Percentiles rank a stretch among this genome's conserved stretches.
Evolutionary conservation across 176 grass and related monocot species (phyloP).

Genomic region (Dactylis glomerata): DNA sequence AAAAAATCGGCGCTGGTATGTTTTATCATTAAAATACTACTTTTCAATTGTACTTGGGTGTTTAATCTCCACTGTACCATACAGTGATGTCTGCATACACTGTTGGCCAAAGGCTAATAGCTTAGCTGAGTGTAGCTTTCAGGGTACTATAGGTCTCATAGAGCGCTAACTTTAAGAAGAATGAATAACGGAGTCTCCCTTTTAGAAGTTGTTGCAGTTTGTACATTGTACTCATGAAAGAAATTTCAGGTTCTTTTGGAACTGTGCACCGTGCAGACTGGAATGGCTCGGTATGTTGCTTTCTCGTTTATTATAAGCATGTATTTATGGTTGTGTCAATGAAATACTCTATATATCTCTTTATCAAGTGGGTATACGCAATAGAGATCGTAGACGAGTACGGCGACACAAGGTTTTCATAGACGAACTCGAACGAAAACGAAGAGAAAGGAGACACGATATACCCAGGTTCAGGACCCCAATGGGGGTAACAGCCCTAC

Average conservation of each 20-base stretch:
- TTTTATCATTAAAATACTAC: slow-evolving; percentile 6
- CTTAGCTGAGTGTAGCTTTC: neutral
- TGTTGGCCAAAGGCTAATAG: neutral
- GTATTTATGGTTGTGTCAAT: slow-evolving; percentile 12
- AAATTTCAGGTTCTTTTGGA: slow-evolving; percentile 77
- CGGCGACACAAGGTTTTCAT: neutral
- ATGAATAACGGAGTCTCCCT: neutral
- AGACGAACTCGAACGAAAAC: neutral
- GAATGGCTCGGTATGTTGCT: slow-evolving; percentile 73
- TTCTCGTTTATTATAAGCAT: neutral
- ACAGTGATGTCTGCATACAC: neutral
- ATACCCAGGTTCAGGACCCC: neutral
- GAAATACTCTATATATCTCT: slow-evolving; percentile 7
- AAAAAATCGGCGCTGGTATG: slow-evolving; percentile 78
- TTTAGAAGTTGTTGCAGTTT: neutral
- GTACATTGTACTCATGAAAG: neutral
- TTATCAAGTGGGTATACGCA: neutral
- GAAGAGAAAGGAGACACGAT: neutral
- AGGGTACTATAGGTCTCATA: neutral
- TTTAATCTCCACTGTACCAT: neutral
- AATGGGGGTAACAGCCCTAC: neutral
- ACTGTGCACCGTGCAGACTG: slow-evolving; percentile 91
- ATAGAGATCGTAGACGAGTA: neutral
- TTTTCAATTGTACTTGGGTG: neutral
- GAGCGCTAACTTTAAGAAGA: neutral